Base-by-base conservation (phyloP, 768 basidiomycete genomes). In the Hemileccinum impolitum region DNA sequence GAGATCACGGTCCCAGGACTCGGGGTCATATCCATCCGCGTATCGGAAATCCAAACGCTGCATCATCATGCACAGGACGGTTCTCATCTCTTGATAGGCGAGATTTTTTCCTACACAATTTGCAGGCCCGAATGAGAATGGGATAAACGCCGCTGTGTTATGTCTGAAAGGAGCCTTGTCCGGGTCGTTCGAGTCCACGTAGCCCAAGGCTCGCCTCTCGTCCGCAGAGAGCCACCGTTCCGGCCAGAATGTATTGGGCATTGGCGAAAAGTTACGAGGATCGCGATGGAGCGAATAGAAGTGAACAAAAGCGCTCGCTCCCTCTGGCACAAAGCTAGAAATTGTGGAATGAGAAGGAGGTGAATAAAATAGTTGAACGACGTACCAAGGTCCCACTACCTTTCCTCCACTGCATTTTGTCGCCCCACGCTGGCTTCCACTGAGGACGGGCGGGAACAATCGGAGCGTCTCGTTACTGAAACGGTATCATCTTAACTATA, bases 401-500 rank as follows among this genome's bases (percentile, higher is more conserved):
- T 67, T 69, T 42, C 71, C 75, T 12, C 68, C 72, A 36, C 62
- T 67, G 13, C 68, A 65, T 44, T 53, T 62, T 2, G 62, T 67
- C 3, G 67, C 63, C 14, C 65, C 65, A 28, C 80, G 74, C 50
- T 76, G 75, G 39, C 71, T 69, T 26, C 76, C 76, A 43, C 72
- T 73, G 31, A 78, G 70, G 28, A 81, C 63, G 11, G 80, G 71
- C 12, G 79, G 77, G 48, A 71, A 72, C 17, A 81, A 64, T 34
- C 79, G 72, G 25, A 81, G 62, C 1, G 71, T 63, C 51, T 81
- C 80, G 35, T 79, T 78, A 52, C 79, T 80, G 50, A 37, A 41
- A 39, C 13, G 42, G 57, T 17, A 54, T 51, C 51, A 11, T 42
- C 45, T 57, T 39, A 59, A 26, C 39, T 35, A 18, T 51, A 39